Evolutionary conservation across 352 stramenopile species (phyloP).

Genomic region (Vaucheria bursata): DNA sequence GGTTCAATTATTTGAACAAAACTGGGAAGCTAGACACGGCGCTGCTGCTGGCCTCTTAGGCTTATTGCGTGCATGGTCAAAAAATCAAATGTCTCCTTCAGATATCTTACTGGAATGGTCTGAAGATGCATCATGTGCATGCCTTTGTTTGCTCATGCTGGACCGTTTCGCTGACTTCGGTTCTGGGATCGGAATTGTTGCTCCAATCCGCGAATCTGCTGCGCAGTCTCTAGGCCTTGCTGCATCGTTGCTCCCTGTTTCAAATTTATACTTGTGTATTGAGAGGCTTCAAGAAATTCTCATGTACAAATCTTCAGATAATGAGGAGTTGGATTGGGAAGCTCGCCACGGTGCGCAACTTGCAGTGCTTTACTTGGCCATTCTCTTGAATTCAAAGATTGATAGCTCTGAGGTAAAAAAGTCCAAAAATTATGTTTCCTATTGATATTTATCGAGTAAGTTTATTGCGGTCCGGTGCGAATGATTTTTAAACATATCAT

Average conservation of each 20-base stretch:
- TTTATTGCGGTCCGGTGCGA: too few relatives aligned
- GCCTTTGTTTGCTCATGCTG: conserved; percentile 49
- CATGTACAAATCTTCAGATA: neutral
- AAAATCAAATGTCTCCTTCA: neutral
- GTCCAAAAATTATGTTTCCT: neutral
- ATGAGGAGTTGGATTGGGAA: conserved; percentile 10
- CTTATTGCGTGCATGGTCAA: conserved; percentile 30
- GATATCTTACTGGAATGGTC: conserved; percentile 29
- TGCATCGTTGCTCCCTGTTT: conserved; percentile 11
- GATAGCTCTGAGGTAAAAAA: neutral
- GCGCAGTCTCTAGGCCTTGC: conserved; percentile 48
- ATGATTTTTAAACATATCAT: too few relatives aligned
- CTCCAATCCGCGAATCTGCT: conserved; percentile 47
- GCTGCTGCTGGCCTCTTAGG: conserved; percentile 35
- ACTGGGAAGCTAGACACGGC: conserved; percentile 40
- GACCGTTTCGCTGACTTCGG: conserved; percentile 52
- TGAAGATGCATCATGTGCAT: conserved; percentile 46
- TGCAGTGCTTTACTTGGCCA: neutral
- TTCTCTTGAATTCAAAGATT: neutral
- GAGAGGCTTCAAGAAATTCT: neutral
- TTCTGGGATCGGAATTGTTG: conserved; percentile 36
- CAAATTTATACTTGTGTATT: neutral
- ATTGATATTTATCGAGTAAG: neutral
- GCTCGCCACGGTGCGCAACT: conserved; percentile 24
- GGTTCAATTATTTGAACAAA: conserved; percentile 25